Base-by-base conservation (phyloP, 2,329 filamentous ascomycete genomes). In the Thermoascus crustaceus region DNA sequence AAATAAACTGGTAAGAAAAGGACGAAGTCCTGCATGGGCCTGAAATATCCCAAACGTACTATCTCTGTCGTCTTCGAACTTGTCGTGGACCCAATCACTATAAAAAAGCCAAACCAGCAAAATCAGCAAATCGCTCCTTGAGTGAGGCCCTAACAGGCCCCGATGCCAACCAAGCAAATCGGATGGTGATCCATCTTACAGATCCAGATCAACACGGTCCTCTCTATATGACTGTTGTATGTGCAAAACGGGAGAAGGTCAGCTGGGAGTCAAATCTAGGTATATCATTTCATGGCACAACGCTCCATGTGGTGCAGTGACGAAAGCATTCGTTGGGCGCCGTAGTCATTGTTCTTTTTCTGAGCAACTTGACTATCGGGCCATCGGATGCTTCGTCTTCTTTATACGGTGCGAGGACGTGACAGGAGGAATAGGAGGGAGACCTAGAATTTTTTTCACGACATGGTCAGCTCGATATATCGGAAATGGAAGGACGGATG, bases 11-110 rank as follows among this genome's bases (percentile, higher is more conserved):
- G 45, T 48, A 54, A 48, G 46, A 34, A 30, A 47, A 24, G 14
- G 23, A 36, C 30, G 18, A 39, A 30, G 41, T 30, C 17, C 18
- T 10, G 21, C 19, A 20, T 33, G 34, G 26, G 25, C 39, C 38
- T 40, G 31, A 33, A n/a, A n/a, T n/a, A 23, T 26, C 35, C 21
- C 43, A 24, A 47, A 59, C 62, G 41, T 45, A 67, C 66, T 52
- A 40, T 67, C 66, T 64, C 80, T 72, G 58, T 80, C 75, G 53
- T 85, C 84, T 60, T 91, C 84, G 58, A 78, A 94, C 57, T 80
- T 84, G 66, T 94, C 85, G 60, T 95, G 88, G 49, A 94, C 85
- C 88, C 88, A 95, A 70, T 94, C 87, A 55, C 85, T 85, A 44
- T 26, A 5, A 41, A 35, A 37, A 18, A 29, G 7, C 5, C 29